Evolutionary conservation across 768 basidiomycete genomes (phyloP).

Genomic region (Lactarius pseudohatsudake): DNA sequence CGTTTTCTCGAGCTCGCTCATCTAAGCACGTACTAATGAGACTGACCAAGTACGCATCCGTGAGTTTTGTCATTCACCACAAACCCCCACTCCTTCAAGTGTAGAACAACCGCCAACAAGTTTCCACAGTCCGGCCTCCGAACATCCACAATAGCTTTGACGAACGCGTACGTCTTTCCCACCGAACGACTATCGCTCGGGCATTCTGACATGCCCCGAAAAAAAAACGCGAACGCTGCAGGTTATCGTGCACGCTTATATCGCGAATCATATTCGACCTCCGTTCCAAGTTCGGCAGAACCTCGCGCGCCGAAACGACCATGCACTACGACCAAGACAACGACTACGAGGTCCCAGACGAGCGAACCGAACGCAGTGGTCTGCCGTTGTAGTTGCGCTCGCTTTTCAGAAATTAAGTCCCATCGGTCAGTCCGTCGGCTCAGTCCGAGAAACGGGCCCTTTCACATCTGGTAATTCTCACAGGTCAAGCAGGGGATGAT

Average conservation of each 20-base stretch:
- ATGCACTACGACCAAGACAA: neutral
- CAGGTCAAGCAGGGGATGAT: neutral
- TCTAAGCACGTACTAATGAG: neutral
- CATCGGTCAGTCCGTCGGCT: neutral
- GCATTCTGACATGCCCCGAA: neutral
- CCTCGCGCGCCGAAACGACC: neutral
- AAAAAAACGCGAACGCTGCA: neutral
- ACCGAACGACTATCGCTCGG: neutral
- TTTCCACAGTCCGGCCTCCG: neutral
- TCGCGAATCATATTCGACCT: conserved; percentile 8
- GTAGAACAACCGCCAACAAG: neutral
- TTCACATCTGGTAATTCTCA: neutral
- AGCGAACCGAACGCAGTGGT: neutral
- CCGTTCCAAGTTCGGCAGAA: conserved; percentile 1
- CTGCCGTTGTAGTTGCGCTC: neutral
- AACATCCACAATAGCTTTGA: neutral
- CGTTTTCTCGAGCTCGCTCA: neutral
- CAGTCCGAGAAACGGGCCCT: neutral
- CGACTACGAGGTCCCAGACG: neutral
- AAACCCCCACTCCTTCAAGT: neutral
- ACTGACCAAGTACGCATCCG: conserved; percentile 5
- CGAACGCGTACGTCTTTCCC: conserved; percentile 3
- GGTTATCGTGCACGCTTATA: conserved; percentile 2
- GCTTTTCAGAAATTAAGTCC: neutral
- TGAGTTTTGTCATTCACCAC: neutral